A percentile compares a stretch with the other conserved stretches of the same genome.
phyloP scores from a whole-genome alignment of 441 rosid species.

The Rhodomyrtus psidioides region DNA sequence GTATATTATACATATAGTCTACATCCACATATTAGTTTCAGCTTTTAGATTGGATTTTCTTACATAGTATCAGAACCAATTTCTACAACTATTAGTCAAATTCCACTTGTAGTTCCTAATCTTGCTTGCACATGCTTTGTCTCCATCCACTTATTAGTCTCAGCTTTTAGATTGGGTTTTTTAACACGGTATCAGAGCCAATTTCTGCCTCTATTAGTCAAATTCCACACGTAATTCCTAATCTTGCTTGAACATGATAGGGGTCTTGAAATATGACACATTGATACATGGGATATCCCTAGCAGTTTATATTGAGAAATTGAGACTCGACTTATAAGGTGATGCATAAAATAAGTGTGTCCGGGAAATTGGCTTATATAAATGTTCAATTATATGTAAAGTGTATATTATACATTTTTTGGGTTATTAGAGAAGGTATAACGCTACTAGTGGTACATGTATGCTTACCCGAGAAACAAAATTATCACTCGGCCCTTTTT shows the following conservation, averaged over 20 bases:
- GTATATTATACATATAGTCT: too few species aligned
- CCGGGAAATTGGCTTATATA: neutral
- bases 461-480: neutral
- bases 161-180: neutral
- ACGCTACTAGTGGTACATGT: neutral
- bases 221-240: accelerated
- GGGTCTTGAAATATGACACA: neutral
- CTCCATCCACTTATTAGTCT: accelerated
- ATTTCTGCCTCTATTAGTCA: accelerated
- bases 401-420: too few species aligned
- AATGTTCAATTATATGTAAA: neutral
- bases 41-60: too few species aligned
- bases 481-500: neutral
- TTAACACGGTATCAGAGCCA: accelerated
- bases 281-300: neutral
- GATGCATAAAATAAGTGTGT: neutral
- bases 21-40: too few species aligned
- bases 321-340: neutral
- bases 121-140: accelerated
- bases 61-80: too few species aligned
- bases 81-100: too few species aligned
- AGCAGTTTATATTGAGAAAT: neutral
- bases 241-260: accelerated
- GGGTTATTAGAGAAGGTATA: neutral
- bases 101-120: too few species aligned